Evolutionary conservation across 2,329 filamentous ascomycete species (phyloP), one percentile per base, ranked within the genome.

Genomic region (Penicillium brevicompactum): DNA sequence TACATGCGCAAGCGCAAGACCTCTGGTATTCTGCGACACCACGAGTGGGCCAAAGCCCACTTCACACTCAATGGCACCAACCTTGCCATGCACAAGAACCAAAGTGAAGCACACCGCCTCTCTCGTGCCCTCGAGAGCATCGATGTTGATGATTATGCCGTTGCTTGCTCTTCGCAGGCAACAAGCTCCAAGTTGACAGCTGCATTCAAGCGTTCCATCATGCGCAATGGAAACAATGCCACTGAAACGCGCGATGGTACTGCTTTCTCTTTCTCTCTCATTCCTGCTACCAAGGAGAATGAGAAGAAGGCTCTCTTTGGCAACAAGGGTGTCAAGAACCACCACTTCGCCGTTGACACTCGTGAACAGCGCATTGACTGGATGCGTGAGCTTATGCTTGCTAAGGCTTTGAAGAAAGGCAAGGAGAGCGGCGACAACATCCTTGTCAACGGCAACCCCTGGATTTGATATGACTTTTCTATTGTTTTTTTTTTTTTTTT

Each of bases 301-400:
- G 67, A 76, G 70, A 64, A 61, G n/a, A 70, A 67, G 40, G 31
- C 62, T 44, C 45, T 73, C 45, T 72, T 77, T 59, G 44, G 59
- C 14, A 67, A 84, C 79, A 94, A 86, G 53, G 86, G 83, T 11
- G 86, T 85, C 67, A 97, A 96, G 82, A 89, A 14, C 11, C 34
- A 37, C n/a, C 34, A 37, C 5, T 37, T 37, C n/a, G 34, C 34
- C 1, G 93, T 97, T 64, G 88, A 88, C 76, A 86, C 82, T 67
- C 84, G 92, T 14, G 90, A 97, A 70, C 90, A 97, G 72, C 84
- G 93, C 59, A 96, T 97, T 67, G 93, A 97, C 73, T 99, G 94
- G 93, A 77, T 78, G 75, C 67, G 76, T 4, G 75, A 77, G 60
- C 58, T 78, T 30, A 78, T 78, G 76, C 70, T 78, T 4, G 75